Base-by-base conservation (phyloP, 495 filamentous ascomycete genomes). In the Sordaria brevicollis region DNA sequence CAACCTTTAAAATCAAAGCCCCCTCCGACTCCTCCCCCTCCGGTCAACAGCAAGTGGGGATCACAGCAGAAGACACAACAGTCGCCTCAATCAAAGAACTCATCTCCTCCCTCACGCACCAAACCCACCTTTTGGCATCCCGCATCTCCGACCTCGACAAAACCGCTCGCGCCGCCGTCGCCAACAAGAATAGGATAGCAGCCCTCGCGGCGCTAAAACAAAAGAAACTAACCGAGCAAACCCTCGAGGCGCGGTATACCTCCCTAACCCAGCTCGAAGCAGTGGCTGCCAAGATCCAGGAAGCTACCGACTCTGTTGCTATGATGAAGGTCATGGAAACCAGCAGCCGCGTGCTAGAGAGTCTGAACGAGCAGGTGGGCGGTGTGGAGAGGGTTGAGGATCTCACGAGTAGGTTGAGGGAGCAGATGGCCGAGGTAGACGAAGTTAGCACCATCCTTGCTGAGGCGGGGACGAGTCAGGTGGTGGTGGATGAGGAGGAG, bases 221-320 rank as follows among this genome's bases (percentile, higher is more conserved):
- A 0, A 97, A 92, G 80, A 97, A 95, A 76, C 81, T 90, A 4
- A 88, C 88, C 31, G 93, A 96, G 75, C 82, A 85, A 8, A 90
- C 87, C 37, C 83, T 98, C 0, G 81, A 84, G 19, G 85, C 88
- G 66, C 89, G 93, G 3, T 84, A 88, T 29, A 88, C 88, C 10
- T 91, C 89, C 1, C 84, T 95, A 1, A 79, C 79, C n/a, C 93
- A 97, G 78, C 82, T 97, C 0, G 93, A 97, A 78, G 89, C 91
- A 62, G 89, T 97, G 0, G 90, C 90, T 67, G 76, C 81, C 9
- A 90, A 89, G 74, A 93, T 99, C 68, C 89, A 97, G 78, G 89
- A 93, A 78, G 96, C 95, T 1, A 84, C 87, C 2, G 91, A 92
- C 74, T 92, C 97, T 66, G 86, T 96, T 19, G 89, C 91, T 68